Evolutionary conservation across 257 asterid species (phyloP).

Genomic region (Rhazya stricta): DNA sequence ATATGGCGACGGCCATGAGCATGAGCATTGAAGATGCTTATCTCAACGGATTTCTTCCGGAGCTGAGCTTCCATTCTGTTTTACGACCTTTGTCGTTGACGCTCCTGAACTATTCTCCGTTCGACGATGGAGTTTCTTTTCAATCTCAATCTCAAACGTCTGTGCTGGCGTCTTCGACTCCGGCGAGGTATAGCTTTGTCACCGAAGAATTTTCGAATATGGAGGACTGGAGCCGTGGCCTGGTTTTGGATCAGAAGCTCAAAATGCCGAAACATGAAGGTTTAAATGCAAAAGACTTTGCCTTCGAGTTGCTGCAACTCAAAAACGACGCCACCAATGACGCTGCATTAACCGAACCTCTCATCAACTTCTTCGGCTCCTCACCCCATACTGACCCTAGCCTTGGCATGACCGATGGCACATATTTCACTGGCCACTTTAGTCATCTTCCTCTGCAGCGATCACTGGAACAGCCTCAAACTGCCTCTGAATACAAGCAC

Average conservation of each 20-base stretch:
- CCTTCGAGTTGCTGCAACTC: conserved; percentile 16
- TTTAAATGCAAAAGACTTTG: conserved; percentile 9
- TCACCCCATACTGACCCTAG: not conserved
- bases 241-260: conserved; percentile 7
- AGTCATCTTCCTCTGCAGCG: not conserved
- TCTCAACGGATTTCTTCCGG: conserved; percentile 35
- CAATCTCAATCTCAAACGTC: conserved; percentile 14
- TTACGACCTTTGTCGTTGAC: conserved; percentile 17
- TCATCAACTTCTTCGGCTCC: conserved; percentile 12
- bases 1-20: conserved; percentile 16
- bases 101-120: not conserved
- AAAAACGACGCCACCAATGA: not conserved
- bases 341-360: conserved; percentile 16
- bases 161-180: not conserved
- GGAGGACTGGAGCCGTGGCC: not conserved
- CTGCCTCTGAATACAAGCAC: not conserved
- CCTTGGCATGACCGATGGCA: not conserved
- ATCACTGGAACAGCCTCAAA: not conserved
- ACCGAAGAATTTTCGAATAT: not conserved
- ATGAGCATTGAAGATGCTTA: conserved; percentile 35
- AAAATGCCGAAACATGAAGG: conserved; percentile 26
- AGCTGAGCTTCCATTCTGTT: conserved; percentile 41
- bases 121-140: not conserved
- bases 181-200: not conserved
- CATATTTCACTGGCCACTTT: not conserved